A percentile compares a stretch with the other conserved stretches of the same genome.
Conservation (phyloP, 208 protist genomes). For the Phytomonas francai region DNA sequence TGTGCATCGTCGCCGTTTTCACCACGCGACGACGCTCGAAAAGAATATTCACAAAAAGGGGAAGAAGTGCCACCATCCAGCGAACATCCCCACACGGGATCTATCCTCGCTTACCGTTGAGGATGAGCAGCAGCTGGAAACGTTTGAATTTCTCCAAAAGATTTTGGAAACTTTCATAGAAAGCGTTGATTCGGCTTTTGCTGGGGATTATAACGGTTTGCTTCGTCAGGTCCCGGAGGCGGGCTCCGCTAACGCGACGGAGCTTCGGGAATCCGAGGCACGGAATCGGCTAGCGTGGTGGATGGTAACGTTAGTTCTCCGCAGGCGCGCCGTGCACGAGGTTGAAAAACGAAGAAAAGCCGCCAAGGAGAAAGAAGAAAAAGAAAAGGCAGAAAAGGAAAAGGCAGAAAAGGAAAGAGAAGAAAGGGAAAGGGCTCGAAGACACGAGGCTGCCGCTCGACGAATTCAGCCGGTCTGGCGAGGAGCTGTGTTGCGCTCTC, state of each 20-base stretch:
- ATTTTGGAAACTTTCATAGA: not conserved
- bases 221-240: not conserved
- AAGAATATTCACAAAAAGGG: not conserved
- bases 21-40: not conserved
- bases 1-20: not conserved
- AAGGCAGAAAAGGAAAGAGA: not conserved
- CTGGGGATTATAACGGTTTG: not conserved
- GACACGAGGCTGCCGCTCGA: conserved; percentile 44
- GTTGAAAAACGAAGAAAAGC: not conserved
- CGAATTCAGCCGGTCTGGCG: conserved; percentile 82
- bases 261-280: not conserved
- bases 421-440: too few relatives aligned
- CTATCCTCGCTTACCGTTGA: not conserved
- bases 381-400: not conserved
- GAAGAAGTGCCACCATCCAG: not conserved
- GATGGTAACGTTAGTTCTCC: not conserved
- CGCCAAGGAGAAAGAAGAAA: not conserved
- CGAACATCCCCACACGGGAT: not conserved
- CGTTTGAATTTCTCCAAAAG: not conserved
- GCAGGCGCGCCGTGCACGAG: not conserved
- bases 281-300: not conserved
- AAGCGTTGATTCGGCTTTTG: not conserved
- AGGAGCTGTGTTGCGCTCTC: conserved; percentile 60
- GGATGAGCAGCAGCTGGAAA: not conserved
- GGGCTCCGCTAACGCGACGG: not conserved